Conservation (phyloP, 1,284 basidiomycete genomes). For the Volvariella surrecta region DNA sequence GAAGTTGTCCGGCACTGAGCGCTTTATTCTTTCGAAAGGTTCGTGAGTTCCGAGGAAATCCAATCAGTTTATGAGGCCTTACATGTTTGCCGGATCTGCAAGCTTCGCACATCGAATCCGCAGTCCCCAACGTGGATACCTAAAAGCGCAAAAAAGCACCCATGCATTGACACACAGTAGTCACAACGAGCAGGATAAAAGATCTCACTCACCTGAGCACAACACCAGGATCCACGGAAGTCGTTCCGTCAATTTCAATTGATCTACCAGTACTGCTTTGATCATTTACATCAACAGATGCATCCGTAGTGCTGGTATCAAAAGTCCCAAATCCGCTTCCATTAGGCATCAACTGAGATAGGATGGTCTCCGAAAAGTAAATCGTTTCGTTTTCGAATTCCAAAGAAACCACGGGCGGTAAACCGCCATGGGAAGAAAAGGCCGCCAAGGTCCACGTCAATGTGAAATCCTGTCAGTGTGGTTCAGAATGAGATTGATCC, state of each 20-base stretch:
- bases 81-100: constrained; percentile 24
- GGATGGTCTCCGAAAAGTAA: constrained; percentile 27
- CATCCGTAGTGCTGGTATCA: constrained; percentile 16
- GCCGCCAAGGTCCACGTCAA: constrained; percentile 9
- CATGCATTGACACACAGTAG: background rate
- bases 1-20: constrained; percentile 8
- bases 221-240: constrained; percentile 16
- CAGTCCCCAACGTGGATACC: constrained; percentile 33
- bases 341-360: constrained; percentile 22
- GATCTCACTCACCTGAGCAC: constrained; percentile 19
- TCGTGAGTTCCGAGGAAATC: background rate
- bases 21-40: no score
- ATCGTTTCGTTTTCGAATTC: constrained; percentile 22
- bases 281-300: constrained; percentile 10
- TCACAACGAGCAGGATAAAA: no score
- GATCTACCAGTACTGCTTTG: background rate
- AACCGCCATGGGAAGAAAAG: constrained; percentile 3
- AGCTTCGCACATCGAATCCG: constrained; percentile 28
- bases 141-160: constrained; percentile 10
- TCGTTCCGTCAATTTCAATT: background rate
- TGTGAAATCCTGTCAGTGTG: background rate
- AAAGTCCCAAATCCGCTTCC: constrained; percentile 30
- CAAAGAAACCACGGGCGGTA: constrained; percentile 2
- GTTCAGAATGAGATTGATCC: background rate
- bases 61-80: constrained; percentile 19